Evolutionary conservation across 1,284 basidiomycete genomes (phyloP), one percentile per base, ranked within the genome.

Genomic region (Phellopilus nigrolimitatus): DNA sequence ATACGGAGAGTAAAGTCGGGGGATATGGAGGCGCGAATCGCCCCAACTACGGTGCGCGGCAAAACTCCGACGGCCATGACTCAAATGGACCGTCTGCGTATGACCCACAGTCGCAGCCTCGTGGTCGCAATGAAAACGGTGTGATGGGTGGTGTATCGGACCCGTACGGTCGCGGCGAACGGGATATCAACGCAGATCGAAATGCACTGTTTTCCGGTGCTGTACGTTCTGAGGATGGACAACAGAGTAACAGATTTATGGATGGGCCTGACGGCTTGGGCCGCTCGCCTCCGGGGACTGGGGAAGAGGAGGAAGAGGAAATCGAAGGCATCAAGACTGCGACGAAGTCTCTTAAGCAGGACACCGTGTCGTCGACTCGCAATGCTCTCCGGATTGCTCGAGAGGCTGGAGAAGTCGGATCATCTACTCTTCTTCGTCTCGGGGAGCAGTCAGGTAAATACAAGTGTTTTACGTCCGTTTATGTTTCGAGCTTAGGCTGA

Each of bases 321-420:
- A 77, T 97, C 4, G 95, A 99, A 70, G 93, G 88, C 12, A 95
- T 99, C 72, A 98, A 97, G 72, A 83, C 91, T 64, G 85, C 95
- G 71, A 93, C 92, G 60, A 79, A 87, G 49, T 91, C 82, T 63
- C 71, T 91, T 58, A 99, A 99, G 72, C 93, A 97, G 68, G 95
- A 99, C 62, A 88, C 84, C 64, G 85, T 97, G 43, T 86, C 84
- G 53, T 90, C 88, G 21, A 92, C 94, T 0, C 76, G 95, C 60
- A 98, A 99, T 68, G 95, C 95, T 2, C 76, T 99, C 44, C 80
- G 93, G 45, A 77, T 98, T 64, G 95, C 95, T 19, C 78, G 89
- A 12, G 93, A 99, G 68, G 93, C 95, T 1, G 95, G 98, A 68
- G 97, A 99, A 68, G 97, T 91, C 5, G 97, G 92, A 19, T 74